Conservation (phyloP, 2,329 filamentous ascomycete genomes). For the Sclerotinia trifoliorum region DNA sequence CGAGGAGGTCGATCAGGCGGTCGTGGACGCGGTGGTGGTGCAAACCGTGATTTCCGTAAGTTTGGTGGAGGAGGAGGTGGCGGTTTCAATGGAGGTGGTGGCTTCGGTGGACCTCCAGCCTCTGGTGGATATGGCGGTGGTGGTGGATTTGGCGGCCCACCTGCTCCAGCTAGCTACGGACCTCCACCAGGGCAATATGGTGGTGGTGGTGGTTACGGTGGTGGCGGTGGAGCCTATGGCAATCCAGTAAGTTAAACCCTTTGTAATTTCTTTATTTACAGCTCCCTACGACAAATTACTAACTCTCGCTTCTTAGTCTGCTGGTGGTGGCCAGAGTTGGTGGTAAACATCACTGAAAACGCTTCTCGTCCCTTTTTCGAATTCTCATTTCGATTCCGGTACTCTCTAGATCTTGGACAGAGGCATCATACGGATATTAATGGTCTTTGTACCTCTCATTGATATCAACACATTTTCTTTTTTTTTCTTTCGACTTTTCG, state of each 20-base stretch:
- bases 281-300: neutral
- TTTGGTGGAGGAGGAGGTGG: constrained; percentile 54
- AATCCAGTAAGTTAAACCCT: constrained; percentile 44
- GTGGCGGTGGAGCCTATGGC: constrained; percentile 52
- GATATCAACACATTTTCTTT: constrained; percentile 23
- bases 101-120: constrained; percentile 43
- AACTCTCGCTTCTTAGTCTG: constrained; percentile 37
- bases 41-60: constrained; percentile 90
- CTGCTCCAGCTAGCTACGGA: constrained; percentile 55
- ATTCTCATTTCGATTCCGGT: constrained; percentile 26
- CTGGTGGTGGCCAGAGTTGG: constrained; percentile 51
- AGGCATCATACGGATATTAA: constrained; percentile 35
- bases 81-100: constrained; percentile 55
- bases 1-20: constrained; percentile 65
- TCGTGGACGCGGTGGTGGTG: constrained; percentile 66
- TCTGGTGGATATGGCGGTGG: constrained; percentile 51
- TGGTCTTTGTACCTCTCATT: constrained; percentile 28
- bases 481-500: constrained; percentile 26
- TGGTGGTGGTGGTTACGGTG: constrained; percentile 48
- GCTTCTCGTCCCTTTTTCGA: constrained; percentile 33
- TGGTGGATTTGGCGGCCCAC: constrained; percentile 55
- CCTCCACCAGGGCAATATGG: constrained; percentile 42
- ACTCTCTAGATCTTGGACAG: constrained; percentile 34
- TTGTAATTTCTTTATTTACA: too few species aligned
- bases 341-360: constrained; percentile 47